phyloP scores from a whole-genome alignment of 352 stramenopile species.

The Phytophthora cactorum region DNA sequence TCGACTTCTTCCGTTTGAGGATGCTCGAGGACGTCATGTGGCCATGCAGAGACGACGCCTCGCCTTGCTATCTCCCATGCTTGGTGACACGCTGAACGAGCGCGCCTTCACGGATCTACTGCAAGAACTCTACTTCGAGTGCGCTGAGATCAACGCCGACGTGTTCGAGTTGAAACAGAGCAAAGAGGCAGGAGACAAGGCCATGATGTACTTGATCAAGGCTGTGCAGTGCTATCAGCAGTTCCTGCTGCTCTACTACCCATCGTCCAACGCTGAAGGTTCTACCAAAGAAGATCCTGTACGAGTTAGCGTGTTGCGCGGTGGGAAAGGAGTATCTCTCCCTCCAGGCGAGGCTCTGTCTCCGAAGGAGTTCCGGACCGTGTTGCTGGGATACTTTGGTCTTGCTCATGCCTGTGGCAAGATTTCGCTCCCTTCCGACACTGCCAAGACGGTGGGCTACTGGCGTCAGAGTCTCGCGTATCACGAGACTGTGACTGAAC shows the following conservation, averaged over 20 bases:
- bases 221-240: conserved; percentile 75
- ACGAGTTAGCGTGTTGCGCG: conserved; percentile 36
- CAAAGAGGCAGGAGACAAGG: conserved; percentile 45
- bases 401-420: conserved; percentile 71
- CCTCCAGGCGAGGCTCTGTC: conserved; percentile 39
- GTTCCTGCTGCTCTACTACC: conserved; percentile 76
- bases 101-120: conserved; percentile 59
- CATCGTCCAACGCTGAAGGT: conserved; percentile 5
- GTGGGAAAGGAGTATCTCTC: conserved; percentile 36
- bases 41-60: conserved; percentile 72
- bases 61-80: conserved; percentile 49
- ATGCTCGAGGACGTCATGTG: conserved; percentile 58
- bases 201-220: conserved; percentile 62
- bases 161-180: conserved; percentile 71
- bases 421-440: conserved; percentile 46
- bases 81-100: conserved; percentile 56
- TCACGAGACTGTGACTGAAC: conserved; percentile 48
- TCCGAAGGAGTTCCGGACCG: conserved; percentile 45
- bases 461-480: conserved; percentile 70
- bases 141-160: conserved; percentile 59
- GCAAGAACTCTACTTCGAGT: conserved; percentile 76
- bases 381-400: conserved; percentile 67
- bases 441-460: conserved; percentile 57
- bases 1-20: conserved; percentile 61
- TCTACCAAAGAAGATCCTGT: conserved; percentile 21